Evolutionary conservation across 2,329 filamentous ascomycete species (phyloP).

Genomic region (Cercospora sp.): DNA sequence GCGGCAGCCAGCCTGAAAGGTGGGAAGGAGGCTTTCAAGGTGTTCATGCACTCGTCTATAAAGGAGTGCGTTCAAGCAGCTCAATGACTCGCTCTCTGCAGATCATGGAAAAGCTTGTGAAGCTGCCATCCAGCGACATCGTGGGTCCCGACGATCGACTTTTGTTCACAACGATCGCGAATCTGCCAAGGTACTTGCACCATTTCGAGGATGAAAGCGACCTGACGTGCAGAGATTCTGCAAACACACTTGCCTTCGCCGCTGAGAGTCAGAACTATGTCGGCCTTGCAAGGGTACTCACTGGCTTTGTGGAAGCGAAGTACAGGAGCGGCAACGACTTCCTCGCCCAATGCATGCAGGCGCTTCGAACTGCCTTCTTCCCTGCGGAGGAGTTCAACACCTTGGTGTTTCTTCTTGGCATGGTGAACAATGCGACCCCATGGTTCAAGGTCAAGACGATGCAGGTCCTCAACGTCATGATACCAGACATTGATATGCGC

Average conservation of each 20-base stretch:
- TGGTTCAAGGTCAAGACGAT: slow-evolving; percentile 95
- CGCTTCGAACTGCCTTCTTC: slow-evolving; percentile 76
- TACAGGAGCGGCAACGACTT: slow-evolving; percentile 74
- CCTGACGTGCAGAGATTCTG: slow-evolving; percentile 60
- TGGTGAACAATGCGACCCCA: slow-evolving; percentile 81
- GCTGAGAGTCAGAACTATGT: slow-evolving; percentile 71
- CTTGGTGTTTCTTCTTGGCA: slow-evolving; percentile 84
- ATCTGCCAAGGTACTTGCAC: slow-evolving; percentile 81
- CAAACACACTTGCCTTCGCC: slow-evolving; percentile 68
- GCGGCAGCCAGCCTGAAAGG: slow-evolving; percentile 75
- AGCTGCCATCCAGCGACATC: slow-evolving; percentile 74
- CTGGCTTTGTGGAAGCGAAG: slow-evolving; percentile 66
- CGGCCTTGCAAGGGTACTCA: slow-evolving; percentile 67
- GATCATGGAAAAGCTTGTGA: slow-evolving; percentile 75
- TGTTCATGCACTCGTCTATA: slow-evolving; percentile 81
- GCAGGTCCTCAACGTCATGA: slow-evolving; percentile 79
- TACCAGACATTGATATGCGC: slow-evolving; percentile 90
- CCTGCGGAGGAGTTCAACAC: slow-evolving; percentile 80
- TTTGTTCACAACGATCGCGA: slow-evolving; percentile 85
- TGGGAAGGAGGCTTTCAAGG: slow-evolving; percentile 93
- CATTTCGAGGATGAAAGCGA: slow-evolving; percentile 69
- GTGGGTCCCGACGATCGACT: slow-evolving; percentile 81
- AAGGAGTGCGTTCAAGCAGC: slow-evolving; percentile 82
- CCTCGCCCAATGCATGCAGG: slow-evolving; percentile 68
- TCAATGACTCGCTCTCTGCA: slow-evolving; percentile 77